These are phyloP conservation scores for Talaromyces proteolyticus DNA, from an alignment of 495 filamentous ascomycete species.

Conservation along the genomic window DNA sequence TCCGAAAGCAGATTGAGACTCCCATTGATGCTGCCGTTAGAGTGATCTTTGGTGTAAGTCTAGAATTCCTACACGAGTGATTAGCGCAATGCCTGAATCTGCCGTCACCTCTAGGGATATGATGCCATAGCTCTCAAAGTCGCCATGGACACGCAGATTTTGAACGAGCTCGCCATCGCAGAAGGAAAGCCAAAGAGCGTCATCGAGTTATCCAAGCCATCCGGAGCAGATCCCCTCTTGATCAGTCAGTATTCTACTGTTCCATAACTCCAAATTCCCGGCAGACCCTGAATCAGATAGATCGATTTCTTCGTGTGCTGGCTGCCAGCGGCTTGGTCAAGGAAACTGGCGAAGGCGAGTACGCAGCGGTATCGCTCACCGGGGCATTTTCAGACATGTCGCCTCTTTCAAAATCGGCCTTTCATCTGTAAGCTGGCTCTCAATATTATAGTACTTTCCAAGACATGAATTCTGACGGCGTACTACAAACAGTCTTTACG, in stretches of 20 bases:
- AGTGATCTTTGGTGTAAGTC: no score
- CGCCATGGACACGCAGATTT: no score
- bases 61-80: no score
- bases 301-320: background rate
- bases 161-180: background rate
- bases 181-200: background rate
- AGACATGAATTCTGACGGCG: no score
- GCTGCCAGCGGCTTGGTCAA: background rate
- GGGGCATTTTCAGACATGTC: conserved; percentile 2
- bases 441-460: no score
- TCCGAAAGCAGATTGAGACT: no score
- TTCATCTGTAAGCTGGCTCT: background rate
- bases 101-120: no score
- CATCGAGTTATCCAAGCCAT: background rate
- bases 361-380: background rate
- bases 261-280: background rate
- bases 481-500: no score
- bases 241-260: background rate
- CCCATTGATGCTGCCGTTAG: no score
- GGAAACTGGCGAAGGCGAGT: background rate
- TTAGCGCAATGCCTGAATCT: no score
- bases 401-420: background rate
- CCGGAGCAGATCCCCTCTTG: background rate
- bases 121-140: no score
- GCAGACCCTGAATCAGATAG: no score